A percentile compares a stretch with the other conserved stretches of the same genome.
Conservation (phyloP, 2,329 filamentous ascomycete species). For the Talaromyces pinophilus region DNA sequence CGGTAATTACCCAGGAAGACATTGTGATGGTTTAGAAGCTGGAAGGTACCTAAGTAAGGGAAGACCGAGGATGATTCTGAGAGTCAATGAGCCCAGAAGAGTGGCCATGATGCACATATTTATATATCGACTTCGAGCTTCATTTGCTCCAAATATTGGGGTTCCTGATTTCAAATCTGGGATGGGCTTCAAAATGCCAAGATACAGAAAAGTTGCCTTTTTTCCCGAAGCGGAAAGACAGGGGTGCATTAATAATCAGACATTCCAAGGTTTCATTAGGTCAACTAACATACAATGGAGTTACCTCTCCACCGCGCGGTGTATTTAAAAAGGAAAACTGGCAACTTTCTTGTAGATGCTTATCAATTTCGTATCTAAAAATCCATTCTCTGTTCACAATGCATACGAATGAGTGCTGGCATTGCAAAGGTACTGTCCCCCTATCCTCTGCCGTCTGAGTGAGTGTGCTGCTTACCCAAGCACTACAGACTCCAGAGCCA, state of each 20-base stretch:
- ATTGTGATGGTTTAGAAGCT: constrained; percentile 22
- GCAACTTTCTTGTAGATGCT: constrained; percentile 8
- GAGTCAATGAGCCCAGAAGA: constrained; percentile 8
- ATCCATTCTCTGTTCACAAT: constrained; percentile 6
- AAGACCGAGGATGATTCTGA: constrained; percentile 11
- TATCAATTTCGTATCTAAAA: not conserved
- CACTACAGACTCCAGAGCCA: constrained; percentile 10
- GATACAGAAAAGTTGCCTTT: constrained; percentile 16
- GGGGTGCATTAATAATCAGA: constrained; percentile 15
- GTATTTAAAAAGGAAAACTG: not conserved
- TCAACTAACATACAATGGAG: too few relatives aligned
- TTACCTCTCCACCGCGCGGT: not conserved
- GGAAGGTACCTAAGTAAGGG: not conserved
- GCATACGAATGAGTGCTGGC: constrained; percentile 14
- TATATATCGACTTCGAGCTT: constrained; percentile 2
- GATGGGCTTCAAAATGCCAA: constrained; percentile 9
- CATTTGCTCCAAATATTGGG: not conserved
- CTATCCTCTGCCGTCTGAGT: constrained; percentile 1
- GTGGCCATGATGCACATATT: constrained; percentile 3
- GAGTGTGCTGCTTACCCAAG: constrained; percentile 3
- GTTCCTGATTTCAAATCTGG: constrained; percentile 2
- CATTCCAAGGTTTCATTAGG: not conserved
- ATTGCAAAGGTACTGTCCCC: constrained; percentile 9
- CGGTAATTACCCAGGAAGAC: constrained; percentile 32
- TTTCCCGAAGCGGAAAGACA: constrained; percentile 15